These are phyloP conservation scores for Alliaria petiolata DNA, from an alignment of 345 rosid species.

Conservation along the genomic window DNA sequence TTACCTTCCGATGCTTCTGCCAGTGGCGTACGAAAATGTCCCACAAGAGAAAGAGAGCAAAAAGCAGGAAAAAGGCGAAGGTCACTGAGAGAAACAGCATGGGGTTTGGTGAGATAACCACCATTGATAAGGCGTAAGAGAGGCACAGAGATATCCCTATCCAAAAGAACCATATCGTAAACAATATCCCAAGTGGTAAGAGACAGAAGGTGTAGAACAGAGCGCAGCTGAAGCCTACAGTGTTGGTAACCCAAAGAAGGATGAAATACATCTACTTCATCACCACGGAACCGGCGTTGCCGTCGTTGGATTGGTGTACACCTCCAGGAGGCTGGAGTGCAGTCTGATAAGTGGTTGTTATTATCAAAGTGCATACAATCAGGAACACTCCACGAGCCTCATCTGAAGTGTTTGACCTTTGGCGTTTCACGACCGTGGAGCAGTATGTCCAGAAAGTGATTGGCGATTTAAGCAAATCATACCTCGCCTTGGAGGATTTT, in stretches of 20 bases:
- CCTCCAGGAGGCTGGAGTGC: slow-evolving; percentile 25
- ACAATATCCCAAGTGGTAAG: neutral
- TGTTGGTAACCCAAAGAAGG: slow-evolving; percentile 11
- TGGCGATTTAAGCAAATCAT: neutral
- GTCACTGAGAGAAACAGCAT: neutral
- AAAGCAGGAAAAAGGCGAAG: neutral
- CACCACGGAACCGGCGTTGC: neutral
- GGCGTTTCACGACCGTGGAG: neutral
- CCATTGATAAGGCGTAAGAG: slow-evolving; percentile 10
- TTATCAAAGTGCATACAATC: slow-evolving; percentile 14
- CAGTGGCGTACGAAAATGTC: neutral
- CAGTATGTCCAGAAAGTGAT: neutral
- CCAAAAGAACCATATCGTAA: neutral
- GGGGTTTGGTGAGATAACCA: slow-evolving; percentile 2
- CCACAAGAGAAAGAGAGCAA: neutral
- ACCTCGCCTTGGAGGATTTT: neutral
- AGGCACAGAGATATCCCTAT: neutral
- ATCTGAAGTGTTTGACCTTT: neutral
- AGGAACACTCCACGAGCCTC: slow-evolving; percentile 9
- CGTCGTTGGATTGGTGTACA: slow-evolving; percentile 4
- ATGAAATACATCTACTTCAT: slow-evolving; percentile 9
- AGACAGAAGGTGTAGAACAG: slow-evolving; percentile 15
- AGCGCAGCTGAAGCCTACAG: slow-evolving; percentile 10
- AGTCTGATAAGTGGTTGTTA: slow-evolving; percentile 25
- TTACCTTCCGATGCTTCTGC: neutral